These are phyloP conservation scores for Astrocystis sublimbata DNA, from an alignment of 495 filamentous ascomycete genomes.

Conservation along the genomic window DNA sequence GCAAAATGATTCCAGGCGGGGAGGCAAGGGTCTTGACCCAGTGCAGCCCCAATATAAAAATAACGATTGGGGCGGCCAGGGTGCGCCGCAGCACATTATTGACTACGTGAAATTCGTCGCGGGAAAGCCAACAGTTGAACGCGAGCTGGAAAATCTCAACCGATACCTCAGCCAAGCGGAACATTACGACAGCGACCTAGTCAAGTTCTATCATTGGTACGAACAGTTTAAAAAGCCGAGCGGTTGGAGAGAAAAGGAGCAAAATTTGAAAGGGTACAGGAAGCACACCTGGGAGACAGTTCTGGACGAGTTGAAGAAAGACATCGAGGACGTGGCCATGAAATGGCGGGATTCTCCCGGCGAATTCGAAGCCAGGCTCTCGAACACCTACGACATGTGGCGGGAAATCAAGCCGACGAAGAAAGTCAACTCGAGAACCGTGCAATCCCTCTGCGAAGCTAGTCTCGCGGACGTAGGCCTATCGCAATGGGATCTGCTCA, in stretches of 20 bases:
- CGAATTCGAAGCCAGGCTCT: slow-evolving; percentile 44
- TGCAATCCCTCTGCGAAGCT: slow-evolving; percentile 44
- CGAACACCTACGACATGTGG: slow-evolving; percentile 45
- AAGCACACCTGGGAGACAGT: slow-evolving; percentile 29
- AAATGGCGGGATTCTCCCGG: slow-evolving; percentile 36
- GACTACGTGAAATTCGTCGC: slow-evolving; percentile 72
- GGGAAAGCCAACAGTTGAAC: slow-evolving; percentile 51
- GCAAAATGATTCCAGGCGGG: slow-evolving; percentile 16
- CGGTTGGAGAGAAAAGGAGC: slow-evolving; percentile 21
- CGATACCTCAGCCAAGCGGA: slow-evolving; percentile 22
- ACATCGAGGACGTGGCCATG: slow-evolving; percentile 32
- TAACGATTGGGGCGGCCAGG: slow-evolving; percentile 34
- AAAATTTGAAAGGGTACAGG: slow-evolving; percentile 16
- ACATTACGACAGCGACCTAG: slow-evolving; percentile 30
- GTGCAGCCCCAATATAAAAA: slow-evolving; percentile 46
- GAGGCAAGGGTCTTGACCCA: slow-evolving; percentile 25
- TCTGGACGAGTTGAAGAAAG: slow-evolving; percentile 35
- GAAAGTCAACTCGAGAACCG: slow-evolving; percentile 33
- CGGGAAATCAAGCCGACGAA: slow-evolving; percentile 42
- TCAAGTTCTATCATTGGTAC: slow-evolving; percentile 23
- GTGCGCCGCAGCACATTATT: slow-evolving; percentile 59
- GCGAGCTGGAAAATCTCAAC: slow-evolving; percentile 48
- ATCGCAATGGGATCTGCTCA: slow-evolving; percentile 56
- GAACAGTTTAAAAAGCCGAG: slow-evolving; percentile 22
- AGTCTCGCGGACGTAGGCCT: slow-evolving; percentile 45